Evolutionary conservation across 768 basidiomycete genomes (phyloP).

Genomic region (Mycena metata): DNA sequence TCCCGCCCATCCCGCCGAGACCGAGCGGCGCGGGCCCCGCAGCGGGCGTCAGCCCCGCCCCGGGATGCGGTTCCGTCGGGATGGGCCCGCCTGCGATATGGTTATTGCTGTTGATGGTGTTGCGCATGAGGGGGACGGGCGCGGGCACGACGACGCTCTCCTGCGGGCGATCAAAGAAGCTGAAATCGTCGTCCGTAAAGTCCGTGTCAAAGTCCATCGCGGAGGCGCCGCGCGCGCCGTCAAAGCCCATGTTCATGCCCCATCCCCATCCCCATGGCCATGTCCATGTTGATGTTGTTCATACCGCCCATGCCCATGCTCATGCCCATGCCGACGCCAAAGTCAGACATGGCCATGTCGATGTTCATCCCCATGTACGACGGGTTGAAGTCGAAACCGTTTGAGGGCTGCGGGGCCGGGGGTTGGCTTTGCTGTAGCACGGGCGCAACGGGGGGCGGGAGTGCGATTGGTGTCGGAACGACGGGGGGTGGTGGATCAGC

Average conservation of each 20-base stretch:
- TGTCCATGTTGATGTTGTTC: constrained; percentile 40
- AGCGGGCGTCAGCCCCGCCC: constrained; percentile 48
- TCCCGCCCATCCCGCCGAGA: constrained; percentile 37
- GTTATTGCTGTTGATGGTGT: too few species aligned
- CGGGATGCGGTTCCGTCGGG: constrained; percentile 29
- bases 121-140: not conserved
- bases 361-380: constrained; percentile 63
- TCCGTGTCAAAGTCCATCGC: constrained; percentile 68
- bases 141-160: constrained; percentile 12
- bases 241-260: constrained; percentile 13
- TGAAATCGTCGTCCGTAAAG: constrained; percentile 92
- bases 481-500: constrained; percentile 27
- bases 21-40: constrained; percentile 49
- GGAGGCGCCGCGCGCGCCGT: constrained; percentile 25
- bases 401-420: constrained; percentile 25
- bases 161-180: constrained; percentile 82
- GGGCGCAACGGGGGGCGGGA: constrained; percentile 36
- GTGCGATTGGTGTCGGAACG: constrained; percentile 27
- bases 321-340: constrained; percentile 54
- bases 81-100: constrained; percentile 26
- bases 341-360: constrained; percentile 64
- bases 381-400: constrained; percentile 58
- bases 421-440: constrained; percentile 40
- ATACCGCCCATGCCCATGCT: constrained; percentile 43
- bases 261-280: constrained; percentile 44